A percentile compares a stretch with the other conserved stretches of the same genome.
phyloP scores from a whole-genome alignment of 345 rosid species.

The thale cress (Arabidopsis thaliana) region TAIR10.1 NC_003070.9:8659501-8660000 shows the following conservation, averaged over 20 bases:
- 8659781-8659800: not conserved
- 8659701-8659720: conserved; percentile 20
- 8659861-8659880: conserved; percentile 2
- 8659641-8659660: conserved; percentile 26
- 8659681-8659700: conserved; percentile 18
- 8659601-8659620: not conserved
- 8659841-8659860: not conserved
- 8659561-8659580: conserved; percentile 11
- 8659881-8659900: conserved; percentile 19
- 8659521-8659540: not conserved
- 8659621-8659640: not conserved
- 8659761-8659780: conserved; percentile 30
- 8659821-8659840: not conserved
- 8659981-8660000: too few relatives aligned
- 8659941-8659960: not conserved
- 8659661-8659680: conserved; percentile 9
- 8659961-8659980: not conserved
- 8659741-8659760: conserved; percentile 14
- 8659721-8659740: conserved; percentile 23
- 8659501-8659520: not conserved
- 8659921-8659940: not conserved
- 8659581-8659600: not conserved
- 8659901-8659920: conserved; percentile 4
- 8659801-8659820: not conserved
- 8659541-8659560: not conserved